Conservation (phyloP, 2,329 filamentous ascomycete genomes). For the Claviceps citrina region DNA sequence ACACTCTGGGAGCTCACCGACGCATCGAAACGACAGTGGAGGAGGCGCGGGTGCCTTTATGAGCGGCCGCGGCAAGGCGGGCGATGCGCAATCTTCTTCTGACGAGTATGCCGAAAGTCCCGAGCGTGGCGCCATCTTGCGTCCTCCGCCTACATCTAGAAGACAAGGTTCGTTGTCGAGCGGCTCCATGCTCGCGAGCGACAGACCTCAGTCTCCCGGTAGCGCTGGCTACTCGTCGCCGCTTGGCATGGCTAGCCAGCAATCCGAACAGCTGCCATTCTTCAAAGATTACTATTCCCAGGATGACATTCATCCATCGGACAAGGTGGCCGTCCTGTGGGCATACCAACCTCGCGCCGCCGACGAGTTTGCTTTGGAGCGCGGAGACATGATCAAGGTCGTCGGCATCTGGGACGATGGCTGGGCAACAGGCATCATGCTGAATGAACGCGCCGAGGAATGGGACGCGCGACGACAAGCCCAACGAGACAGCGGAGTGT, state of each 20-base stretch:
- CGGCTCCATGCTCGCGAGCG: slow-evolving; percentile 56
- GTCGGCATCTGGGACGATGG: slow-evolving; percentile 98
- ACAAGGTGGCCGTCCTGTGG: slow-evolving; percentile 85
- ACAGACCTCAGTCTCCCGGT: slow-evolving; percentile 58
- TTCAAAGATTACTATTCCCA: slow-evolving; percentile 99
- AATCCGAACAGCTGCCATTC: slow-evolving; percentile 87
- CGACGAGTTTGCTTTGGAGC: slow-evolving; percentile 84
- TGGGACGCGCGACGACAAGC: slow-evolving; percentile 64
- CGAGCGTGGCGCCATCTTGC: slow-evolving; percentile 40
- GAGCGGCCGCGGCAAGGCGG: slow-evolving; percentile 27
- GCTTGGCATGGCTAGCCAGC: slow-evolving; percentile 67
- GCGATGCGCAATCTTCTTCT: slow-evolving; percentile 49
- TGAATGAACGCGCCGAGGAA: slow-evolving; percentile 72
- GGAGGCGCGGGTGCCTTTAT: slow-evolving; percentile 29
- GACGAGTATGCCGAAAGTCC: slow-evolving; percentile 60
- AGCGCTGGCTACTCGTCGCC: slow-evolving; percentile 70
- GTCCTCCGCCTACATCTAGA: slow-evolving; percentile 45
- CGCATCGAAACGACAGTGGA: slow-evolving; percentile 29
- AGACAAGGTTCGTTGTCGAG: slow-evolving; percentile 84
- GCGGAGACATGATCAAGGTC: slow-evolving; percentile 95
- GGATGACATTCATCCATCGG: slow-evolving; percentile 84
- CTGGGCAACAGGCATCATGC: slow-evolving; percentile 84
- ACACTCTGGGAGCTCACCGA: slow-evolving; percentile 46
- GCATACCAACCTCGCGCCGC: slow-evolving; percentile 87
- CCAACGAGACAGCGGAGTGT: slow-evolving; percentile 87